A percentile compares a stretch with the other conserved stretches of the same genome.
Conservation (phyloP, 2,329 filamentous ascomycete genomes). For the Monosporascus sp. region DNA sequence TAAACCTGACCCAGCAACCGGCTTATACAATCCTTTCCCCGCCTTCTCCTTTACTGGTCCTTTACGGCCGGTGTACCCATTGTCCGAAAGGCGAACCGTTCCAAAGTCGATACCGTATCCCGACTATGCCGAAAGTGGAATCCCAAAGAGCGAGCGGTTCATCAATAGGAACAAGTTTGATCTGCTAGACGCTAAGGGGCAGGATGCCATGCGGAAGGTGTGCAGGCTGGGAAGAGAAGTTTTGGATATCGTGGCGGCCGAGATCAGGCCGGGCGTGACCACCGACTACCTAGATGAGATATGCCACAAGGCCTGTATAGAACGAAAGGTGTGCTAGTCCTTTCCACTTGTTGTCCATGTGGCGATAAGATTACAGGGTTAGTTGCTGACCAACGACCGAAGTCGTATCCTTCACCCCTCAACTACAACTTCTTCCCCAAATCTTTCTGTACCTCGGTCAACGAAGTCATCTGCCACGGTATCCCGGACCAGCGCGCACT, state of each 20-base stretch:
- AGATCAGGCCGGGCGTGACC: conserved; percentile 82
- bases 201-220: conserved; percentile 89
- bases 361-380: not conserved
- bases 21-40: conserved; percentile 88
- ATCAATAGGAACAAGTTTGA: conserved; percentile 75
- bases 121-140: conserved; percentile 83
- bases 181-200: conserved; percentile 72
- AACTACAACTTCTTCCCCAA: conserved; percentile 98
- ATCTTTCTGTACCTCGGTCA: conserved; percentile 92
- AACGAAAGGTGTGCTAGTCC: conserved; percentile 70
- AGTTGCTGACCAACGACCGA: conserved; percentile 8
- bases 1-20: conserved; percentile 88
- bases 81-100: conserved; percentile 67
- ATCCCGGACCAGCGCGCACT: conserved; percentile 89
- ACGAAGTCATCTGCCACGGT: conserved; percentile 98
- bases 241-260: conserved; percentile 82
- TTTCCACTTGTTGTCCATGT: not conserved
- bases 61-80: conserved; percentile 80
- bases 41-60: conserved; percentile 76
- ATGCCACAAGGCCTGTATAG: conserved; percentile 90
- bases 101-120: conserved; percentile 78
- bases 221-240: conserved; percentile 86
- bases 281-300: conserved; percentile 94
- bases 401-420: conserved; percentile 92
- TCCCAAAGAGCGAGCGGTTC: conserved; percentile 58